These are phyloP conservation scores for Gracilaria domingensis DNA, from an alignment of 23 red algal genomes.

Conservation along the genomic window DNA sequence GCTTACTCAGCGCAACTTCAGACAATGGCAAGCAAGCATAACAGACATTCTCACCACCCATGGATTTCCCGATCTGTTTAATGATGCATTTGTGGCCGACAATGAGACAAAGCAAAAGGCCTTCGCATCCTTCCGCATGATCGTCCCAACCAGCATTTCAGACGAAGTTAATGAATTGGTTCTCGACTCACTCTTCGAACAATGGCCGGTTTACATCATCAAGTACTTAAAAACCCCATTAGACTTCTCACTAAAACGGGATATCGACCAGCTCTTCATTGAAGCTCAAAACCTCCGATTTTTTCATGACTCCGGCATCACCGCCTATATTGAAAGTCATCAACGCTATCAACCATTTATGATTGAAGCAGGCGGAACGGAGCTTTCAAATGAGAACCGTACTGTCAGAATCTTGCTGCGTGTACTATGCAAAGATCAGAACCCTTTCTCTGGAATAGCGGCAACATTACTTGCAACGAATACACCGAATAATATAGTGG, in stretches of 20 bases:
- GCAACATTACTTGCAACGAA: neutral
- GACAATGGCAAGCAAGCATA: neutral
- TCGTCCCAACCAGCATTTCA: neutral
- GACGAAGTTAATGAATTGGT: neutral
- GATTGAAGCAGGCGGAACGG: neutral
- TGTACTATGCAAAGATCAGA: neutral
- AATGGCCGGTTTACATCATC: neutral
- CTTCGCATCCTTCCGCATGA: neutral
- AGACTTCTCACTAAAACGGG: neutral
- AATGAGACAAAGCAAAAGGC: neutral
- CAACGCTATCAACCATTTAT: neutral
- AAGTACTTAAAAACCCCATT: neutral
- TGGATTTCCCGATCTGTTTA: neutral
- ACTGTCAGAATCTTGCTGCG: neutral
- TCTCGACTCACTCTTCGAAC: neutral
- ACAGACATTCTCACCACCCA: neutral
- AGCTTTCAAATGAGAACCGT: neutral
- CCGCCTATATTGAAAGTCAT: neutral
- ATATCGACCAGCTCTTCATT: neutral
- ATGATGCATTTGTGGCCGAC: neutral
- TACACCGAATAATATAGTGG: neutral
- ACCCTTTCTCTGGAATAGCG: neutral
- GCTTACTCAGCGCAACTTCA: no score
- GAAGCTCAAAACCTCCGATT: neutral
- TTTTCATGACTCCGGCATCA: neutral